phyloP scores from a whole-genome alignment of 176 grass and related monocot genomes.

The Eremochloa ophiuroides region DNA sequence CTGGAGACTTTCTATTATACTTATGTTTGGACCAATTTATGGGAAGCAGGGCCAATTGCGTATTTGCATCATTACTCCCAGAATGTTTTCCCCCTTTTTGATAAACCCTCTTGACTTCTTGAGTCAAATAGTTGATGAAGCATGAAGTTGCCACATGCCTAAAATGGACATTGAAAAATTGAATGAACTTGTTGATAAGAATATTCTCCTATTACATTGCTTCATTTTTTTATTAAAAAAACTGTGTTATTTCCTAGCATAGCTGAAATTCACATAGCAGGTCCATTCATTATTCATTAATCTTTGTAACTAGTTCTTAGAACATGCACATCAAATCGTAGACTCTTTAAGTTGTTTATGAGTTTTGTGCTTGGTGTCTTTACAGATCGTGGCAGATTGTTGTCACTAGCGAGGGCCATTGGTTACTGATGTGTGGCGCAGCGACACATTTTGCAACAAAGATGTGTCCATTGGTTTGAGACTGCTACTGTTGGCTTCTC shows the following conservation, averaged over 20 bases:
- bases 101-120: too few species aligned
- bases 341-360: background rate
- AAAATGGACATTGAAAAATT: background rate
- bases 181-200: background rate
- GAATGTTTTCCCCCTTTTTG: too few species aligned
- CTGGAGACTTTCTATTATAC: background rate
- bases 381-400: conserved; percentile 7
- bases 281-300: background rate
- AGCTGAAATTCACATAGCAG: background rate
- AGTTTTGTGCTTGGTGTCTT: conserved; percentile 1
- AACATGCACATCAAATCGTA: background rate
- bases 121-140: background rate
- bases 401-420: background rate
- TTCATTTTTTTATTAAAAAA: background rate
- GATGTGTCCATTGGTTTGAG: background rate
- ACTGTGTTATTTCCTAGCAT: background rate
- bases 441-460: background rate
- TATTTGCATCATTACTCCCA: background rate
- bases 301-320: background rate
- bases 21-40: background rate
- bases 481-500: background rate
- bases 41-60: background rate
- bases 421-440: background rate
- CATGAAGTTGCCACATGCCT: background rate
- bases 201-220: background rate